Conservation (phyloP, 2,329 filamentous ascomycete genomes). For the Dactylonectria macrodidyma region DNA sequence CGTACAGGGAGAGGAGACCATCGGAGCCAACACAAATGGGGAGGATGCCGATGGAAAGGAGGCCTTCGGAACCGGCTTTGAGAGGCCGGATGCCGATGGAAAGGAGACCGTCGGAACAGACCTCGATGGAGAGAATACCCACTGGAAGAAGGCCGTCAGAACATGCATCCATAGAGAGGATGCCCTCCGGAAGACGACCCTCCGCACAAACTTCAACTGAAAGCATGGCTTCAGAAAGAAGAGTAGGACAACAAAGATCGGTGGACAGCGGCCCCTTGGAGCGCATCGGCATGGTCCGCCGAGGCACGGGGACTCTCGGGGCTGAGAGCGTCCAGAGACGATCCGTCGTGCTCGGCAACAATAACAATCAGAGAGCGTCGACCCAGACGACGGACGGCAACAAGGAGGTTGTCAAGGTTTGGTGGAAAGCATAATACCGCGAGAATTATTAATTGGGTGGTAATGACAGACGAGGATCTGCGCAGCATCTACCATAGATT, state of each 20-base stretch:
- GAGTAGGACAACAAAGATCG: not conserved
- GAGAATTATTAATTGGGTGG: conserved; percentile 8
- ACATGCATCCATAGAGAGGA: conserved; percentile 2
- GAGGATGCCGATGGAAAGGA: not conserved
- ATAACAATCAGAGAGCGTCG: conserved; percentile 13
- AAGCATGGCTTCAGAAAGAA: not conserved
- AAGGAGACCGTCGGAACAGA: conserved; percentile 10
- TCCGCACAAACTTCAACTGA: not conserved
- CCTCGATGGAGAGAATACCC: not conserved
- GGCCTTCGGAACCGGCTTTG: not conserved
- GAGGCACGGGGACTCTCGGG: conserved; percentile 38
- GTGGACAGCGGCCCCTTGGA: conserved; percentile 29
- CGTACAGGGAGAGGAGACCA: conserved; percentile 14
- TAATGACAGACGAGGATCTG: conserved; percentile 20
- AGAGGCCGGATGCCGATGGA: not conserved
- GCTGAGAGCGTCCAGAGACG: conserved; percentile 36
- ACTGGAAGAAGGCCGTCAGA: not conserved
- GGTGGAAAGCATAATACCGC: conserved; percentile 39
- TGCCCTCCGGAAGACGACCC: not conserved
- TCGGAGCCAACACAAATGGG: not conserved
- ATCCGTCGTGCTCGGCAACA: conserved; percentile 37
- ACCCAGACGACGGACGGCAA: conserved; percentile 38
- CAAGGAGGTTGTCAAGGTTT: conserved; percentile 46
- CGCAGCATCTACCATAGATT: conserved; percentile 2
- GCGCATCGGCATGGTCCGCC: conserved; percentile 39